phyloP scores from a whole-genome alignment of 148 eudicot species.

The Diospyros lotus region DNA sequence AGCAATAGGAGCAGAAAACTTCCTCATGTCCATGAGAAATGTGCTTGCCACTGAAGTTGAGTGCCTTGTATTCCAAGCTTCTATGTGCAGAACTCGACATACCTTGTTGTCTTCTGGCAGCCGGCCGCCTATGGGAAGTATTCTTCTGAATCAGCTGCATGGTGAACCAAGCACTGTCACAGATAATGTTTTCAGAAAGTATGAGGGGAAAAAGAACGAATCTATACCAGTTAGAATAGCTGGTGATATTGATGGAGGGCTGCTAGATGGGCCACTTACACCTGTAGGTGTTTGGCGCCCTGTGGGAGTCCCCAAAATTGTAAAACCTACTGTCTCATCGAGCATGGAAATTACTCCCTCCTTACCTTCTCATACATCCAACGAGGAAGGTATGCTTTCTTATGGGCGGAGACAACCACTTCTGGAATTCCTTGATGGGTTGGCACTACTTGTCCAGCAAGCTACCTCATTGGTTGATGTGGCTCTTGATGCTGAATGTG shows the following conservation, averaged over 20 bases:
- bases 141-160: conserved; percentile 41
- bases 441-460: conserved; percentile 89
- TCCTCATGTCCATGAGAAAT: conserved; percentile 48
- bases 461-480: conserved; percentile 94
- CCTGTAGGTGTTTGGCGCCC: conserved; percentile 98
- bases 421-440: conserved; percentile 79
- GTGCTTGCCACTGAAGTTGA: conserved; percentile 82
- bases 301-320: conserved; percentile 71
- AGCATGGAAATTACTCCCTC: conserved; percentile 46
- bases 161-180: conserved; percentile 49
- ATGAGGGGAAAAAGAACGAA: conserved; percentile 81
- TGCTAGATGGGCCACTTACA: conserved; percentile 64
- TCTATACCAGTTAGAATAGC: conserved; percentile 84
- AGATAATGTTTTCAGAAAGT: conserved; percentile 48
- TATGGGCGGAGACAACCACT: conserved; percentile 76
- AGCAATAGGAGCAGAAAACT: conserved; percentile 35
- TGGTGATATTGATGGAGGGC: conserved; percentile 75
- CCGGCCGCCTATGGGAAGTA: conserved; percentile 37
- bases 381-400: conserved; percentile 60
- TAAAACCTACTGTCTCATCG: conserved; percentile 44
- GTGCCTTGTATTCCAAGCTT: conserved; percentile 81
- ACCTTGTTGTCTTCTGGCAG: conserved; percentile 50
- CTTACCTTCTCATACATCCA: conserved; percentile 46
- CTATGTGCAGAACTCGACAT: conserved; percentile 84
- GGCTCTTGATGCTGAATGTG: conserved; percentile 86